A percentile compares a stretch with the other conserved stretches of the same genome.
Evolutionary conservation across 1,284 basidiomycete species (phyloP).

Genomic region (Athelia psychrophila): DNA sequence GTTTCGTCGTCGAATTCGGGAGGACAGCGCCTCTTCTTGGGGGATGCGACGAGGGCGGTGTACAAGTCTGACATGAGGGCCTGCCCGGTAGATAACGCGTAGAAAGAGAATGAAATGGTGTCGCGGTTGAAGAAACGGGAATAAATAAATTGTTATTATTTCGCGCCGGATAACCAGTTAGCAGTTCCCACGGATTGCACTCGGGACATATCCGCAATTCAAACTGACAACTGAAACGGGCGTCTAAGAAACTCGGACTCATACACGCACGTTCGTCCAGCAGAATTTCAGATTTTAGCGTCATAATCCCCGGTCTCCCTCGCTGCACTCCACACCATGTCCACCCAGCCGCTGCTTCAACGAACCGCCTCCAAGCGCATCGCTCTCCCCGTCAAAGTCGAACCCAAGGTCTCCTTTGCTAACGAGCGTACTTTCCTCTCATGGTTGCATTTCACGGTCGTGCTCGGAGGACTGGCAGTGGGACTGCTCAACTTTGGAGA

Average conservation of each 20-base stretch:
- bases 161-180: no score
- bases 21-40: slow-evolving; percentile 59
- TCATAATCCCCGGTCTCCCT: not conserved
- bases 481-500: slow-evolving; percentile 97
- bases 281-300: no score
- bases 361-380: slow-evolving; percentile 94
- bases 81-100: slow-evolving; percentile 13
- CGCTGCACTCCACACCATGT: slow-evolving; percentile 80
- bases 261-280: no score
- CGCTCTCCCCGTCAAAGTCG: slow-evolving; percentile 90
- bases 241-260: no score
- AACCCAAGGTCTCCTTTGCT: slow-evolving; percentile 94
- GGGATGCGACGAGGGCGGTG: slow-evolving; percentile 56
- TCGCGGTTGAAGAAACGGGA: not conserved
- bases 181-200: no score
- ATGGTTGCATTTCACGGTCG: slow-evolving; percentile 96
- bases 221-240: no score
- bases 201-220: no score
- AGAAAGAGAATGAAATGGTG: slow-evolving; percentile 1
- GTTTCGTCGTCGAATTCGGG: slow-evolving; percentile 50
- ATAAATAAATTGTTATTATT: slow-evolving; percentile 1
- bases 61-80: slow-evolving; percentile 61
- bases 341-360: slow-evolving; percentile 96
- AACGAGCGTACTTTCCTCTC: slow-evolving; percentile 95
- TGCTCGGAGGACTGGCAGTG: slow-evolving; percentile 91